Evolutionary conservation across 768 basidiomycete species (phyloP).

Genomic region (Termitomyces sp.): DNA sequence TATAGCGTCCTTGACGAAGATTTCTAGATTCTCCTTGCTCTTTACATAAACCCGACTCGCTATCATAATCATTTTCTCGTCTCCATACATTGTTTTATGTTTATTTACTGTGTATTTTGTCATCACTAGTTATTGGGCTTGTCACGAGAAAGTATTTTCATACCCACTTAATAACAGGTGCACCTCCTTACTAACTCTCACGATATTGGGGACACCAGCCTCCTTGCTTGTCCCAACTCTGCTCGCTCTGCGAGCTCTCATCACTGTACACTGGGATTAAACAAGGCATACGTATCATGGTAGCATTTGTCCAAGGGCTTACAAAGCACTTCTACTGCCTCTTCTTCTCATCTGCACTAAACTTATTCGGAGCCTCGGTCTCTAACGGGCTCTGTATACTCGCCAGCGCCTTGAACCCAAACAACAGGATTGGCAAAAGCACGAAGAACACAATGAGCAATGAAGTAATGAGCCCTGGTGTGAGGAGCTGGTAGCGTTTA

Average conservation of each 20-base stretch:
- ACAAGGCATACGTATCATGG: neutral
- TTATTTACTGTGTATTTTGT: neutral
- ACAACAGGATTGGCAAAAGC: conserved; percentile 56
- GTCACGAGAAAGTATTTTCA: no score
- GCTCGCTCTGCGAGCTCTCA: no score
- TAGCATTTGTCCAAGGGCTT: neutral
- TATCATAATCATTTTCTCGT: neutral
- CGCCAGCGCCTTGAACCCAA: conserved; percentile 61
- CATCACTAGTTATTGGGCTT: neutral
- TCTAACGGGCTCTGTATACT: conserved; percentile 69
- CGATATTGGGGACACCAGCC: no score
- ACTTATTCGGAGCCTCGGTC: conserved; percentile 60
- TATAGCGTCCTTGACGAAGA: conserved; percentile 17
- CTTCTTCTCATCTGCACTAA: conserved; percentile 68
- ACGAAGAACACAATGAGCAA: conserved; percentile 64
- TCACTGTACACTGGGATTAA: no score
- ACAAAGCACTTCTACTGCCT: conserved; percentile 44
- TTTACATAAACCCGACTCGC: neutral
- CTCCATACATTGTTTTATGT: neutral
- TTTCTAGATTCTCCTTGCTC: conserved; percentile 5
- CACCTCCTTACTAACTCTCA: no score
- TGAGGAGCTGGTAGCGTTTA: conserved; percentile 70
- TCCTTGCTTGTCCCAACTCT: no score
- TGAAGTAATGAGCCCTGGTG: conserved; percentile 63
- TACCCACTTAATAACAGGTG: no score